A percentile compares a stretch with the other conserved stretches of the same genome.
Evolutionary conservation across 1,139 yeast species (phyloP).

Genomic region (Blastobotrys capitulatus): DNA sequence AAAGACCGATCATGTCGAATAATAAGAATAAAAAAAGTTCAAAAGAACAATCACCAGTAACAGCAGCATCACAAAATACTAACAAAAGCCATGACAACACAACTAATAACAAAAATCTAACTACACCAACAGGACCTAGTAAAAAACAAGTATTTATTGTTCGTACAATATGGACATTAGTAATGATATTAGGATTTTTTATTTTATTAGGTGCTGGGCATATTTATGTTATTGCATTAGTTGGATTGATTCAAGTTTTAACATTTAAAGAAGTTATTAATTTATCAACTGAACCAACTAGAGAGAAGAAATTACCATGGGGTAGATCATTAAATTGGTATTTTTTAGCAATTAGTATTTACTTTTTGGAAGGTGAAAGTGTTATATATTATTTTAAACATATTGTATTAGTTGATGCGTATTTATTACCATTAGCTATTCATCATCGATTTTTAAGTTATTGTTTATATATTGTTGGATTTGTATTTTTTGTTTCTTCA

Average conservation of each 20-base stretch:
- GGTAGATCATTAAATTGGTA: constrained; percentile 88
- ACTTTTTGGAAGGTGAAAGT: constrained; percentile 77
- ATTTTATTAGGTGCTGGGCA: constrained; percentile 81
- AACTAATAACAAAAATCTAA: neutral
- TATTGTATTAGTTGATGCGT: constrained; percentile 40
- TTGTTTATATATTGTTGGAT: constrained; percentile 79
- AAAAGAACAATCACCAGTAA: neutral
- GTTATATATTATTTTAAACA: constrained; percentile 52
- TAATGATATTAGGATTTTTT: constrained; percentile 78
- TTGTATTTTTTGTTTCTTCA: constrained; percentile 84
- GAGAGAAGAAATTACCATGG: constrained; percentile 76
- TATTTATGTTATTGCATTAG: constrained; percentile 66
- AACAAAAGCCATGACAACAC: neutral
- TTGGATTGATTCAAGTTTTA: constrained; percentile 67
- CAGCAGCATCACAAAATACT: neutral
- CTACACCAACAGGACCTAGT: constrained; percentile 24
- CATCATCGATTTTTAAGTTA: constrained; percentile 86
- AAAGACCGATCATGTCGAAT: too few species aligned
- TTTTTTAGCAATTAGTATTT: constrained; percentile 63
- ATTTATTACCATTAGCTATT: constrained; percentile 41
- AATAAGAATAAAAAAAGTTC: too few species aligned
- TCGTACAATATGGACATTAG: constrained; percentile 91
- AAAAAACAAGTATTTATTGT: constrained; percentile 80
- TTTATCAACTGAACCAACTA: constrained; percentile 74
- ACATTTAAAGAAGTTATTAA: constrained; percentile 89